These are phyloP conservation scores for Plasmodium malariae DNA, from an alignment of 169 alveolate genomes.

Conservation along the genomic window DNA sequence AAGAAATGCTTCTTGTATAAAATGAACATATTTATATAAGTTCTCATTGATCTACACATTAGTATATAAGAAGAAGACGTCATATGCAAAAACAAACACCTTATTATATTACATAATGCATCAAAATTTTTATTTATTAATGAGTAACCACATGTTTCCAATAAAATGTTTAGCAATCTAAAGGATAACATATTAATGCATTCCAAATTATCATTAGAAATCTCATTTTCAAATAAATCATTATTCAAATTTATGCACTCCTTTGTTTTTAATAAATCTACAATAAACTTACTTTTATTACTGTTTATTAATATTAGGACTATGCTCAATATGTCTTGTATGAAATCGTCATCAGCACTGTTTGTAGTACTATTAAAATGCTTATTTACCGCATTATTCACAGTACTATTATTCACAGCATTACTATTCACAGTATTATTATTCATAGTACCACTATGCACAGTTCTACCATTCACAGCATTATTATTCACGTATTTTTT, in stretches of 20 bases:
- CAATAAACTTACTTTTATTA: slow-evolving; percentile 61
- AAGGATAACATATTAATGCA: slow-evolving; percentile 57
- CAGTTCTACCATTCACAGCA: no score
- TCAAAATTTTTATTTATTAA: slow-evolving; percentile 47
- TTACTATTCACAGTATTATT: neutral
- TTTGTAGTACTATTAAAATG: no score
- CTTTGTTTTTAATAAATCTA: slow-evolving; percentile 53
- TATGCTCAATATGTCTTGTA: slow-evolving; percentile 47
- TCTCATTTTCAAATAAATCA: slow-evolving; percentile 64
- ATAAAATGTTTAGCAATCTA: slow-evolving; percentile 43
- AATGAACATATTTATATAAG: slow-evolving; percentile 69
- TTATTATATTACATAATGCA: slow-evolving; percentile 36
- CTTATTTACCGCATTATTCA: neutral
- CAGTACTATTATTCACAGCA: neutral
- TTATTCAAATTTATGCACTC: slow-evolving; percentile 30
- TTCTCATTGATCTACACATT: slow-evolving; percentile 72
- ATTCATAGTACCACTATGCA: no score
- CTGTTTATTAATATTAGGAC: slow-evolving; percentile 40
- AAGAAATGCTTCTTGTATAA: slow-evolving; percentile 62
- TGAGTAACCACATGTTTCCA: slow-evolving; percentile 58
- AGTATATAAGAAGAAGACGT: slow-evolving; percentile 69
- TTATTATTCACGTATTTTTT: no score
- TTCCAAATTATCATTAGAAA: slow-evolving; percentile 66
- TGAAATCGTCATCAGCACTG: slow-evolving; percentile 33
- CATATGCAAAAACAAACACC: slow-evolving; percentile 65